Conservation (phyloP, 208 protist species). For the Zelonia costaricensis region DNA sequence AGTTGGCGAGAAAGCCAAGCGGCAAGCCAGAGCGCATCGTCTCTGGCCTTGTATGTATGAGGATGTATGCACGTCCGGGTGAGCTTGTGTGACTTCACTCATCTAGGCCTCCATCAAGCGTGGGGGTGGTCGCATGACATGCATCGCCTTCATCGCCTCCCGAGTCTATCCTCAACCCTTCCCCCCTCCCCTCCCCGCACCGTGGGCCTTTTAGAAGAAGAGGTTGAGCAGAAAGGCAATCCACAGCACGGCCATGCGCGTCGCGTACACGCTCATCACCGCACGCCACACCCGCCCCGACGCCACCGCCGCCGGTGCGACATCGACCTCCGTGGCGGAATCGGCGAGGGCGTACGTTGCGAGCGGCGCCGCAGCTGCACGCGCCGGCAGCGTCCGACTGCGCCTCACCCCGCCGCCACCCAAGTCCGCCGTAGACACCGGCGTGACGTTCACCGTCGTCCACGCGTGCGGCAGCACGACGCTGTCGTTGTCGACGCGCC, state of each 20-base stretch:
- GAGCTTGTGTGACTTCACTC: too few species aligned
- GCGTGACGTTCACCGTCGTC: slow-evolving; percentile 2
- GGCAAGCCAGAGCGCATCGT: too few species aligned
- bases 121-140: too few species aligned
- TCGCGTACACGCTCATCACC: slow-evolving; percentile 24
- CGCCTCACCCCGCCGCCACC: not conserved
- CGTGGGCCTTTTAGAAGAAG: slow-evolving; percentile 18
- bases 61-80: too few species aligned
- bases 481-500: not conserved
- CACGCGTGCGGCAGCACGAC: slow-evolving; percentile 19
- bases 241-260: slow-evolving; percentile 30
- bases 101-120: too few species aligned
- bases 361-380: not conserved
- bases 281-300: slow-evolving; percentile 3
- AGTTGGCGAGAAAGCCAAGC: too few species aligned
- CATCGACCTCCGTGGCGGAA: too few species aligned
- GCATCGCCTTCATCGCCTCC: too few species aligned
- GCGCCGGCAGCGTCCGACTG: not conserved
- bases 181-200: not conserved
- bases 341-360: too few species aligned
- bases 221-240: slow-evolving; percentile 33
- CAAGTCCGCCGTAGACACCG: not conserved
- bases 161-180: too few species aligned
- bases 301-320: not conserved
- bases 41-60: too few species aligned